Conservation (phyloP, 139 green algal species). For the Micromonas commoda region DNA sequence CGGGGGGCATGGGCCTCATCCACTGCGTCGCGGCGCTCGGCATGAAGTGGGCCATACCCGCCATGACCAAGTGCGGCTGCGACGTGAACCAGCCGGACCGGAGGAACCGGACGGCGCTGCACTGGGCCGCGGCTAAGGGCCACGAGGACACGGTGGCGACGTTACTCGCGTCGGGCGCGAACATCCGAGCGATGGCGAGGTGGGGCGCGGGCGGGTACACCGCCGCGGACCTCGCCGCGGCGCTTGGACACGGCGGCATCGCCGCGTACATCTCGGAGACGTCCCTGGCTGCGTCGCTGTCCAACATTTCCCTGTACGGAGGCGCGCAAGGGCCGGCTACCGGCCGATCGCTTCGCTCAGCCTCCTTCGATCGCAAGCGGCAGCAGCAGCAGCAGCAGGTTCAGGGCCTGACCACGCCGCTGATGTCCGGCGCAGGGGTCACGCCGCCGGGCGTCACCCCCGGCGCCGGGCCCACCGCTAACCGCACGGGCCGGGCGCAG, state of each 20-base stretch:
- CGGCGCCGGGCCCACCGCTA: too few relatives aligned
- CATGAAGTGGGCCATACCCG: not conserved
- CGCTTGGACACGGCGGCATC: slow-evolving; percentile 9
- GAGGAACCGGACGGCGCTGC: not conserved
- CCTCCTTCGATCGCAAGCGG: not conserved
- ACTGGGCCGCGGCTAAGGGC: slow-evolving; percentile 10
- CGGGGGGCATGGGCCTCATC: not conserved
- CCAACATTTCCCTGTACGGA: not conserved
- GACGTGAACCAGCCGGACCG: not conserved
- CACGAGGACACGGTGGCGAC: not conserved
- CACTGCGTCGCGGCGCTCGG: slow-evolving; percentile 9
- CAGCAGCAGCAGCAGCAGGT: not conserved
- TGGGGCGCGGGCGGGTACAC: not conserved
- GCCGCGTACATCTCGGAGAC: slow-evolving; percentile 15
- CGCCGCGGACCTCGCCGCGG: not conserved
- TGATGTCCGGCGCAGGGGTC: not conserved
- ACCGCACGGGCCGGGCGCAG: too few relatives aligned
- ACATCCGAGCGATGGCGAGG: not conserved
- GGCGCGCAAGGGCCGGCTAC: not conserved
- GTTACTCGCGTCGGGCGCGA: slow-evolving; percentile 1
- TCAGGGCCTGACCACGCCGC: not conserved
- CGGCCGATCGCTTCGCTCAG: not conserved
- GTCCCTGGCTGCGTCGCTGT: not conserved
- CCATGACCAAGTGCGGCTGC: not conserved
- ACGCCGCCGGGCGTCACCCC: not conserved